Base-by-base conservation (phyloP, 768 basidiomycete species). In the Naganishia randhawae region DNA sequence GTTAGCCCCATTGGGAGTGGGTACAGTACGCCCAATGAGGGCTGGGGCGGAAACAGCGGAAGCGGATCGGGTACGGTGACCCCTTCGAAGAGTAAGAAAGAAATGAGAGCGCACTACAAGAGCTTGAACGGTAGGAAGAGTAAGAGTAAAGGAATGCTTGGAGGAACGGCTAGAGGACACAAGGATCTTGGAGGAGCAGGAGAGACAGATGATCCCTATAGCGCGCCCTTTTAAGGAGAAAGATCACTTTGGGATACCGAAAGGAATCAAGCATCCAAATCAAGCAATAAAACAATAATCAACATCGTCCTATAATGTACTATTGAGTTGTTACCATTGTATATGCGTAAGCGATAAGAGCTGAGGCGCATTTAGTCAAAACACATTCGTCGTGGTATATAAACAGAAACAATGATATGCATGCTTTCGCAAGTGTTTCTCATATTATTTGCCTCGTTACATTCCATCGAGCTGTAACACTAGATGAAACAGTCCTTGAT, bases 101-200 rank as follows among this genome's bases (percentile, higher is more conserved):
- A 92, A 79, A 91, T 92, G 88, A 85, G 92, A 45, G 89, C 89
- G 73, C 87, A 89, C 84, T 96, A 95, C 82, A 94, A 94, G 81
- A 89, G 90, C 66, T 81, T 94, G 11, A 89, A 89, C 22, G 92
- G 92, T 17, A 84, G 92, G 70, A 96, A 94, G 80, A 82, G 87
- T 2, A 85, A 84, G 74, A 81, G 77, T 17, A 96, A 95, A 82
- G 82, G 83, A 42, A 92, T 90, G 79, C 81, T 90, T 48, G 90
- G 89, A 7, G 77, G 77, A 10, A 41, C 50, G 29, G 74, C 73
- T 22, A 66, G 73, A 53, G 85, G 85, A 9, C 79, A 82, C 62
- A 85, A 89, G 76, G 92, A 94, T 76, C 88, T 85, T 75, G 90
- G 90, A 13, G 91, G 91, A 35, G 90, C 89, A 86, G 82, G 77